A percentile compares a stretch with the other conserved stretches of the same genome.
Evolutionary conservation across 495 filamentous ascomycete species (phyloP).

Genomic region (Chlorociboria aeruginascens): DNA sequence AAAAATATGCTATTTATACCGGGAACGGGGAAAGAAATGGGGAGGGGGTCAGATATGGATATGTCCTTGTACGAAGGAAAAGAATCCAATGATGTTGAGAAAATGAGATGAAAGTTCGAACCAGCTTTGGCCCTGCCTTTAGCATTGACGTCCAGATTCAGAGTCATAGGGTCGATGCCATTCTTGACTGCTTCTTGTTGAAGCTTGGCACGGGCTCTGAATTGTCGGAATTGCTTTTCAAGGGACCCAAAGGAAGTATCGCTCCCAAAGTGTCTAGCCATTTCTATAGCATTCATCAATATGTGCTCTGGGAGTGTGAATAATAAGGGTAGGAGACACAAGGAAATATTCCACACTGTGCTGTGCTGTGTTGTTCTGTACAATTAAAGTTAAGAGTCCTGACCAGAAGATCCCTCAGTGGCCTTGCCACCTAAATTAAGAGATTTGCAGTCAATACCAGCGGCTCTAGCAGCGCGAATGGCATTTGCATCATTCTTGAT

Average conservation of each 20-base stretch:
- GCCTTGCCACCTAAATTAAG: background rate
- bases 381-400: background rate
- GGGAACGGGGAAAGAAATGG: background rate
- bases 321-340: background rate
- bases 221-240: background rate
- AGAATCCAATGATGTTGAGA: background rate
- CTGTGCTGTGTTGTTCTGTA: background rate
- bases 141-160: conserved; percentile 3
- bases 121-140: background rate
- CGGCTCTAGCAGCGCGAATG: conserved; percentile 1
- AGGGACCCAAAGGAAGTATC: background rate
- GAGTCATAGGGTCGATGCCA: conserved; percentile 11
- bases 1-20: background rate
- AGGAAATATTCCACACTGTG: no score
- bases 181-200: conserved; percentile 5
- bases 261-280: background rate
- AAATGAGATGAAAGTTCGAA: conserved; percentile 1
- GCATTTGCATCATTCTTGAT: background rate
- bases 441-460: conserved; percentile 5
- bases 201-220: conserved; percentile 3
- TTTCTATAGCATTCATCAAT: background rate
- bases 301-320: background rate
- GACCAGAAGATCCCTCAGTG: background rate
- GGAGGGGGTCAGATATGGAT: background rate
- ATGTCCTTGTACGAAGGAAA: background rate